phyloP scores from a whole-genome alignment of 2,329 filamentous ascomycete genomes.

The Fusarium tanahbumbuense region DNA sequence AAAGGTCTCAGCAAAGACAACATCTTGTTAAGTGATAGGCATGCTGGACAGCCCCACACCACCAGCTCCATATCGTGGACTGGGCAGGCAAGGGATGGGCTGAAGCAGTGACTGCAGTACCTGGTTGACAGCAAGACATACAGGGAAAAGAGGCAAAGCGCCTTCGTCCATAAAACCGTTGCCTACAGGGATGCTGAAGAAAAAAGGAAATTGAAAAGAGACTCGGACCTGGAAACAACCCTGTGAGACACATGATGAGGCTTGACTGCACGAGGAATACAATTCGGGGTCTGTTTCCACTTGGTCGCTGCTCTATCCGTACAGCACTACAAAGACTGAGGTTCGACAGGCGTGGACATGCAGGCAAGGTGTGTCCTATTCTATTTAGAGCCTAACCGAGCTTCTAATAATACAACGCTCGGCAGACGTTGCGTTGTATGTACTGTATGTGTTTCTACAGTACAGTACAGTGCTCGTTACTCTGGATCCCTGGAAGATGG shows the following conservation, averaged over 20 bases:
- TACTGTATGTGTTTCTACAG: conserved; percentile 1
- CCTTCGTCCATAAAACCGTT: background rate
- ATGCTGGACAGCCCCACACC: conserved; percentile 13
- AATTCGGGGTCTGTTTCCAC: background rate
- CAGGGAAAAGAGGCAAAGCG: background rate
- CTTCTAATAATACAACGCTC: conserved; percentile 26
- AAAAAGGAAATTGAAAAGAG: conserved; percentile 20
- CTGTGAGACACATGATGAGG: conserved; percentile 9
- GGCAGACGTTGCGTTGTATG: conserved; percentile 1
- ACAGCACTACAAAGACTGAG: background rate
- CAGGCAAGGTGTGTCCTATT: conserved; percentile 12
- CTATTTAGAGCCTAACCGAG: background rate
- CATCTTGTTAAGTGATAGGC: background rate
- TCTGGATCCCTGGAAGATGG: conserved; percentile 4
- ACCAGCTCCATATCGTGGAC: conserved; percentile 4
- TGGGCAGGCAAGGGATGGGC: background rate
- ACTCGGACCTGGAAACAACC: background rate
- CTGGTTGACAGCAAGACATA: background rate
- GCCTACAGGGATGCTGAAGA: conserved; percentile 8
- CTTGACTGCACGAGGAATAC: conserved; percentile 5
- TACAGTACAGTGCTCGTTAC: background rate
- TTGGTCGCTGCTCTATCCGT: background rate
- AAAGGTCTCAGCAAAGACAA: background rate
- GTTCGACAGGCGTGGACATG: background rate
- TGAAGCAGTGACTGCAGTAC: background rate